phyloP scores from a whole-genome alignment of 345 rosid species.

The Carallia pectinifolia region DNA sequence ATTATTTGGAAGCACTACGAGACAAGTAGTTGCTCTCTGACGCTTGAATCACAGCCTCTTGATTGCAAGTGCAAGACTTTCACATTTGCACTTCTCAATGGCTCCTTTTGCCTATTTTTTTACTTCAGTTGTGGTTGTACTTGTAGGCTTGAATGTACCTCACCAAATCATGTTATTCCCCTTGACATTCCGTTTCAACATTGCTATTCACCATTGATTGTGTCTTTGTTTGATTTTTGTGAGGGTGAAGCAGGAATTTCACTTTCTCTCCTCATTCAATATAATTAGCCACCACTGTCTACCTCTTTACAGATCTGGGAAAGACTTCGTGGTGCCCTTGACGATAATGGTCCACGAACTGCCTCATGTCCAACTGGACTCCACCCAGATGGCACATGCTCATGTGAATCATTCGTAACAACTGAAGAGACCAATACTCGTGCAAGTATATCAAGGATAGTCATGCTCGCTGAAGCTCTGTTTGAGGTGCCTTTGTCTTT shows the following conservation, averaged over 20 bases:
- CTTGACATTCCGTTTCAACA: not conserved
- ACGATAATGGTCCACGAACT: slow-evolving; percentile 38
- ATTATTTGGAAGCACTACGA: not conserved
- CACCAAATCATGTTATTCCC: not conserved
- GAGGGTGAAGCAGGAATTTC: not conserved
- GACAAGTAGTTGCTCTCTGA: not conserved
- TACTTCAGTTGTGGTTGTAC: not conserved
- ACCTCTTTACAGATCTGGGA: slow-evolving; percentile 52
- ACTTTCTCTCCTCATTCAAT: not conserved
- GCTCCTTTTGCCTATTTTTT: not conserved
- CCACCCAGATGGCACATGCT: slow-evolving; percentile 61
- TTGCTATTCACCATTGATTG: not conserved
- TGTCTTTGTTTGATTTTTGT: too few relatives aligned
- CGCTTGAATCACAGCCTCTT: not conserved
- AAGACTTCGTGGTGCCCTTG: slow-evolving; percentile 50
- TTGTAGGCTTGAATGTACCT: not conserved
- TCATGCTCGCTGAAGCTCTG: slow-evolving; percentile 82
- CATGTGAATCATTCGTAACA: slow-evolving; percentile 46
- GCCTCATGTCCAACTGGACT: slow-evolving; percentile 59
- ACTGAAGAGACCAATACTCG: slow-evolving; percentile 50
- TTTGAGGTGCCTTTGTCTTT: slow-evolving; percentile 51
- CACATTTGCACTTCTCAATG: not conserved
- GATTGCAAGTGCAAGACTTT: not conserved
- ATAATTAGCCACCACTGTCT: slow-evolving; percentile 8
- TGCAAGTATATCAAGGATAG: slow-evolving; percentile 66